phyloP scores from a whole-genome alignment of 2,329 filamentous ascomycete species.

The Intubia oerlemansii region DNA sequence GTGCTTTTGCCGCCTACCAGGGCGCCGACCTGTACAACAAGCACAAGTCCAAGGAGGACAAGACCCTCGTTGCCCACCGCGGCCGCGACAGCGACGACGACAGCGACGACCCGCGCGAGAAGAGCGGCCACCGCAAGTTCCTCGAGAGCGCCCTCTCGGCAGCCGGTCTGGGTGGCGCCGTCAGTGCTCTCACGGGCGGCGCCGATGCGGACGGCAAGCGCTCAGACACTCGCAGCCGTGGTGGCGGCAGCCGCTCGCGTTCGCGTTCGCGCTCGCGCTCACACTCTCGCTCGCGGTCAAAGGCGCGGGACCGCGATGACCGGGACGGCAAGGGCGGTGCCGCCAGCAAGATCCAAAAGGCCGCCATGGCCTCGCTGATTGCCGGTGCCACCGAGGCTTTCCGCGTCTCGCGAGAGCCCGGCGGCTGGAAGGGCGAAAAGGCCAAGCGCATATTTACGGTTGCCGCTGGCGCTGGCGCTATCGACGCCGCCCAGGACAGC shows the following conservation, averaged over 20 bases:
- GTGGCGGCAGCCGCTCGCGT: constrained; percentile 12
- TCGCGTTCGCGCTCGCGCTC: background rate
- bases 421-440: constrained; percentile 78
- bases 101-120: constrained; percentile 31
- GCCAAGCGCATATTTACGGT: constrained; percentile 81
- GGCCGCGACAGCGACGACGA: constrained; percentile 31
- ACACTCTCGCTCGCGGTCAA: constrained; percentile 18
- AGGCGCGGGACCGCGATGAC: constrained; percentile 25
- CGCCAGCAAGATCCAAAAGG: constrained; percentile 52
- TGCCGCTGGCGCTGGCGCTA: constrained; percentile 64
- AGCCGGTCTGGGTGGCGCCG: constrained; percentile 38
- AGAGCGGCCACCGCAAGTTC: constrained; percentile 41
- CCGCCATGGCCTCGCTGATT: constrained; percentile 74
- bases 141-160: constrained; percentile 40
- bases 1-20: constrained; percentile 41
- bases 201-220: constrained; percentile 15
- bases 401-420: constrained; percentile 70
- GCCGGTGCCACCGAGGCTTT: constrained; percentile 87
- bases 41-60: constrained; percentile 29
- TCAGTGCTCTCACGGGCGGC: constrained; percentile 34
- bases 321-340: constrained; percentile 24
- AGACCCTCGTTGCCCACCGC: constrained; percentile 29
- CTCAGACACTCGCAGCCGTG: constrained; percentile 23
- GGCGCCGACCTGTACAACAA: constrained; percentile 43
- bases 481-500: constrained; percentile 55